Conservation (phyloP, 305 asterid species). For the Coffea humblotiana region DNA sequence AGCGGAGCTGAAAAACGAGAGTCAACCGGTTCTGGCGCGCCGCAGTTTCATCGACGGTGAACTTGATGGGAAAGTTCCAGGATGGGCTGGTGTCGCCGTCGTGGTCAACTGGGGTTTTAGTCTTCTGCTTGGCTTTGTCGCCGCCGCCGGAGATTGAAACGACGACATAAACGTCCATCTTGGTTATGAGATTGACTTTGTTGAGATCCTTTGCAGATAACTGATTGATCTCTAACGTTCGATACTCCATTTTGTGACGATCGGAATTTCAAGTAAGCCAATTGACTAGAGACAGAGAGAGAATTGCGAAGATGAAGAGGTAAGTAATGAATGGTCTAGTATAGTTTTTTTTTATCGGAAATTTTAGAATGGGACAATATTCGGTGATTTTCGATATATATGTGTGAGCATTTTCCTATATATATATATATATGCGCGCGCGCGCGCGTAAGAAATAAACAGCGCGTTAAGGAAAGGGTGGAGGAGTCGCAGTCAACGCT, state of each 20-base stretch:
- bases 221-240: slow-evolving; percentile 55
- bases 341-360: not conserved
- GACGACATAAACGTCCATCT: slow-evolving; percentile 79
- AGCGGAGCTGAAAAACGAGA: slow-evolving; percentile 57
- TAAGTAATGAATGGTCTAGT: not conserved
- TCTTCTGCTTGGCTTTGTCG: slow-evolving; percentile 46
- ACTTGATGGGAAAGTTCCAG: slow-evolving; percentile 67
- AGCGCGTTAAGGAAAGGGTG: not conserved
- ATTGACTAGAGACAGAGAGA: not conserved
- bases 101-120: slow-evolving; percentile 51
- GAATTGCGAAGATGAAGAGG: not conserved
- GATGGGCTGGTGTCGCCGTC: slow-evolving; percentile 61
- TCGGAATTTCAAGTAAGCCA: slow-evolving; percentile 28
- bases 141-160: slow-evolving; percentile 60
- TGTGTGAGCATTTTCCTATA: too few species aligned
- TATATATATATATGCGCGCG: too few species aligned
- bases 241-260: slow-evolving; percentile 50
- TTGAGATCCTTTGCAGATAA: slow-evolving; percentile 60
- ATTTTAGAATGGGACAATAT: not conserved
- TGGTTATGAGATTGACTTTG: slow-evolving; percentile 65
- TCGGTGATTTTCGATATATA: too few species aligned
- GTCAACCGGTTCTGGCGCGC: slow-evolving; percentile 53
- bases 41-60: slow-evolving; percentile 59
- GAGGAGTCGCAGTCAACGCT: slow-evolving; percentile 22
- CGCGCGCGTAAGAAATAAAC: too few species aligned